Evolutionary conservation across 306 rosid genomes (phyloP), one percentile per base, ranked within the genome.

Genomic region (Quercus berberidifolia): DNA sequence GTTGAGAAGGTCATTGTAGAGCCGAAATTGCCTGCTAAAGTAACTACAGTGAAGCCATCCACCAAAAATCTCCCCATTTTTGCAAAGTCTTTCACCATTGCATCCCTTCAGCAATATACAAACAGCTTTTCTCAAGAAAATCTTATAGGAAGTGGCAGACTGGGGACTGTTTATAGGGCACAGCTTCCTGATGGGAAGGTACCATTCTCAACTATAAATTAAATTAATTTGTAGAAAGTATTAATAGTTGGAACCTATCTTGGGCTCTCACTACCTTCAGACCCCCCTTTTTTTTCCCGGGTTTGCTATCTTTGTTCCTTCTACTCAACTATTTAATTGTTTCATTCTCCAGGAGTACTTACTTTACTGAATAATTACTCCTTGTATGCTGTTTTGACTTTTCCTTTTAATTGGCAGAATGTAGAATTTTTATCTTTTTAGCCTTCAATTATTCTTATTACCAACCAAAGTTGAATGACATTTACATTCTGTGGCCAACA

Each of bases 181-280:
- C 89, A 91, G 87, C 94, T 93, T 64, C 98, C 99, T 74, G 80
- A 82, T 55, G 96, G 99, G 81, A 96, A 93, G 98, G 99, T 96
- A 85, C 78, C 83, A 23, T 83, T 63, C 41, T 69, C 83, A 52
- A 25, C 81, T 67, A 69, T 76, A 23, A 13, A 68, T 76, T 82
- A 76, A 73, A 15, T 81, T 83, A 73, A 54, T 62, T 38, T 78
- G 10, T 70, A 68, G 33, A 46, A 70, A 26, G 58, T 80, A 55
- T 19, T 59, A 9, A 20, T 70, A 43, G 63, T 30, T 83, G 67
- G 74, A 71, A 76, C 7, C 58, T 76, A n/a, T 71, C 59, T 38
- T 54, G 30, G 74, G 7, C 38, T 10, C 72, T 64, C 52, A 28
- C 38, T 49, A 57, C 64, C 63, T 54, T 59, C 6, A 6, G 76